Evolutionary conservation across 768 basidiomycete species (phyloP), one percentile per base, ranked within the genome.

Genomic region (Kwoniella shandongensis): DNA sequence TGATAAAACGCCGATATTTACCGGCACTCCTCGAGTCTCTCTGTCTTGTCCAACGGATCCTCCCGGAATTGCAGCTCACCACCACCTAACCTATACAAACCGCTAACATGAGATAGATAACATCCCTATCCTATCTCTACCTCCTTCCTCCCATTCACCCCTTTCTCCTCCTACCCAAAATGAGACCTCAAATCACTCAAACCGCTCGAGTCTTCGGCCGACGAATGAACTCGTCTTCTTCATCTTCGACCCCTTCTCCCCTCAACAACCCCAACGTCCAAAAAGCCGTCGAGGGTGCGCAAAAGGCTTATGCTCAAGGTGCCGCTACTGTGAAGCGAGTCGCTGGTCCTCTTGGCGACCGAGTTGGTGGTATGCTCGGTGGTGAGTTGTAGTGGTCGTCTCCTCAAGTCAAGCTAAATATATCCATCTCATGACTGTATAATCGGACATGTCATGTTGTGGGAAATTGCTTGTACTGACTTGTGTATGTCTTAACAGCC

Each of bases 281-380:
- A 58, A 66, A 72, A 44, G 73, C 68, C 7, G 57, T 73, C 32
- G 72, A 75, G 52, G 55, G 51, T 18, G 76, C 74, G 29, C 46
- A 60, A 23, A 76, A 73, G 57, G 70, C 67, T 22, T 70, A 69
- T 51, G 46, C 62, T 25, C 56, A 58, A 26, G 57, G 65, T 26
- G 50, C 66, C 29, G 70, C 63, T 15, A 68, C 67, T 20, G 69
- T 70, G 41, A 70, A 72, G 68, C 51, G 67, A 39, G 67, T 74
- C 20, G 73, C 73, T 42, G 77, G 77, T 46, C 77, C 77, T 8
- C 59, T 76, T 15, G 75, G 75, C 18, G 70, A 74, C 38, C 59
- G 64, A 38, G 62, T 76, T n/a, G 69, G 70, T 18, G 56, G 55
- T 39, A 54, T 66, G 39, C 56, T 75, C 2, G 70, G 73, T 45